Percentiles rank a stretch among this genome's conserved stretches.
Conservation (phyloP, 345 rosid genomes). For the Dovyalis caffra region DNA sequence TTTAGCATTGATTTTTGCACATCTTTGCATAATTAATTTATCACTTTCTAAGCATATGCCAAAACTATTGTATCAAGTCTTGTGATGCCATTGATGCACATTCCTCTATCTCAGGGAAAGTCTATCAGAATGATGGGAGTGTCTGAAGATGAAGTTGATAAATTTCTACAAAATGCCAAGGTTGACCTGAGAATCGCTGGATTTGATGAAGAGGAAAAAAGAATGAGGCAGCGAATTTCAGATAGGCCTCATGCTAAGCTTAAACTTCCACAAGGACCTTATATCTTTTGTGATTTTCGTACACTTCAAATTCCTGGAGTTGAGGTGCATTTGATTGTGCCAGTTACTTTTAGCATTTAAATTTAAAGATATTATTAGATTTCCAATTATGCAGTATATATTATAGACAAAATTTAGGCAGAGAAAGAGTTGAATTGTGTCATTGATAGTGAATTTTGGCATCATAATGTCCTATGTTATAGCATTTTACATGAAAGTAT, state of each 20-base stretch:
- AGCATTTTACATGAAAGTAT: too few species aligned
- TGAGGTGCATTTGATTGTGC: slow-evolving; percentile 41
- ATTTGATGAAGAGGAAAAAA: slow-evolving; percentile 84
- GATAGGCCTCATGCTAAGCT: slow-evolving; percentile 26
- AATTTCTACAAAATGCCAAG: slow-evolving; percentile 47
- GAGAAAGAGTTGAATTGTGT: too few species aligned
- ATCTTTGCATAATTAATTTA: too few species aligned
- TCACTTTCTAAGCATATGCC: background rate
- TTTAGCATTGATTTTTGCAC: background rate
- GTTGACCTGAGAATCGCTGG: slow-evolving; percentile 74
- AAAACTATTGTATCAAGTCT: slow-evolving; percentile 7
- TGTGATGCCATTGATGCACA: background rate
- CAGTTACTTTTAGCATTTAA: background rate
- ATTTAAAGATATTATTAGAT: too few species aligned
- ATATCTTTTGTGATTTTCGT: slow-evolving; percentile 72
- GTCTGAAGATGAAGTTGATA: slow-evolving; percentile 60
- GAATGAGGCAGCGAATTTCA: slow-evolving; percentile 52
- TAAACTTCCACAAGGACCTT: slow-evolving; percentile 76
- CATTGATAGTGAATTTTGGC: too few species aligned
- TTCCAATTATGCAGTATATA: too few species aligned
- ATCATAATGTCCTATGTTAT: too few species aligned
- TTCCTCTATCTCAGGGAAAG: slow-evolving; percentile 51
- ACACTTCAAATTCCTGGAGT: slow-evolving; percentile 80
- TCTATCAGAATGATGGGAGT: slow-evolving; percentile 94
- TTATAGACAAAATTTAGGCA: too few species aligned